Percentiles rank a stretch among this genome's conserved stretches.
Evolutionary conservation across 257 asterid genomes (phyloP).

Genomic region (Primulina huaijiensis): DNA sequence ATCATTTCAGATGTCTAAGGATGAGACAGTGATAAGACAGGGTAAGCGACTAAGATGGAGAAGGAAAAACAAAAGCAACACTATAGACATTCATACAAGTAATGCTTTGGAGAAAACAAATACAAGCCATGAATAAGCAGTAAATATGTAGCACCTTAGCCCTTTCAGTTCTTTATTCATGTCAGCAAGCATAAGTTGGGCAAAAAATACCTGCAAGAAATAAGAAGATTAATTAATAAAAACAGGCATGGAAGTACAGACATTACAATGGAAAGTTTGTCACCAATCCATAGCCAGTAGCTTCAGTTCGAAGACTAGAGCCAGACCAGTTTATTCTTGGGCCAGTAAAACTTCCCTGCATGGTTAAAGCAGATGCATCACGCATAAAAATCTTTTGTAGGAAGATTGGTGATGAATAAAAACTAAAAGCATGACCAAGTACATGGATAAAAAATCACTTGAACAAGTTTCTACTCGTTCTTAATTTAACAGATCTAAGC

Average conservation of each 20-base stretch:
- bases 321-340: conserved; percentile 98
- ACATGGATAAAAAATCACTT: not conserved
- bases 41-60: not conserved
- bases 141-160: conserved; percentile 56
- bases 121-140: conserved; percentile 16
- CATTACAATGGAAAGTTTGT: conserved; percentile 22
- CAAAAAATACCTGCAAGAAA: conserved; percentile 76
- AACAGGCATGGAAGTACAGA: conserved; percentile 12
- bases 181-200: conserved; percentile 97
- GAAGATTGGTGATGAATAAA: conserved; percentile 5
- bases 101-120: conserved; percentile 2
- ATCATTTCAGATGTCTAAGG: not conserved
- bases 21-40: not conserved
- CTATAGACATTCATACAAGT: conserved; percentile 11
- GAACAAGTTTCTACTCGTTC: not conserved
- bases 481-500: conserved; percentile 3
- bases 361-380: conserved; percentile 24
- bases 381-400: not conserved
- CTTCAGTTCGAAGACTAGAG: conserved; percentile 96
- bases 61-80: conserved; percentile 13
- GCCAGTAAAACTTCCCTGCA: conserved; percentile 98
- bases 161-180: conserved; percentile 97
- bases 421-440: conserved; percentile 11
- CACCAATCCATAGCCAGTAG: conserved; percentile 99
- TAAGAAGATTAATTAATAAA: conserved; percentile 25